These are phyloP conservation scores for Prunus mume DNA, from an alignment of 306 rosid species.

Conservation along the genomic window DNA sequence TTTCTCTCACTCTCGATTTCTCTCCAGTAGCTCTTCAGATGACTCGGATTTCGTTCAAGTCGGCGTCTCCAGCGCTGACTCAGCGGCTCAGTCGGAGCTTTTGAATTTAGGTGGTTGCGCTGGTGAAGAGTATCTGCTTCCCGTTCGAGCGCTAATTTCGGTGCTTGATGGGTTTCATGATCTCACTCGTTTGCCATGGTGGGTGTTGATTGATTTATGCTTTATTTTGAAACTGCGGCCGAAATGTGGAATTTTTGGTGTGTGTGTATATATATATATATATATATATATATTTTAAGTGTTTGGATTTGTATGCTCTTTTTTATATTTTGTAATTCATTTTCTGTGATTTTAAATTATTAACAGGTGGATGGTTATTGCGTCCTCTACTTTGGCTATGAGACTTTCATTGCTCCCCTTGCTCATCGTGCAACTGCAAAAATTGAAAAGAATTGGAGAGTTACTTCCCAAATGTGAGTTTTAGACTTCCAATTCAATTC, in stretches of 20 bases:
- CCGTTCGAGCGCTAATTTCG: constrained; percentile 48
- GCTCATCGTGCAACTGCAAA: constrained; percentile 54
- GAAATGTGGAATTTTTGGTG: not conserved
- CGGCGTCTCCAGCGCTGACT: constrained; percentile 11
- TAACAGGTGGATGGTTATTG: constrained; percentile 78
- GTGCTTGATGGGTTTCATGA: constrained; percentile 71
- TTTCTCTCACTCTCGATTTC: constrained; percentile 43
- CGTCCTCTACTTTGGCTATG: constrained; percentile 66
- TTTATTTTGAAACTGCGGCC: not conserved
- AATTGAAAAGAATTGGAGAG: constrained; percentile 55
- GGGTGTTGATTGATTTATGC: constrained; percentile 7
- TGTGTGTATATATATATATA: too few relatives aligned
- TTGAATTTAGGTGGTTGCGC: constrained; percentile 11
- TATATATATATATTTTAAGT: not conserved
- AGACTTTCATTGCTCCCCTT: constrained; percentile 58
- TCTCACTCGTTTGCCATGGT: constrained; percentile 85
- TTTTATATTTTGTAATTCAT: not conserved
- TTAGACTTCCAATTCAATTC: constrained; percentile 8
- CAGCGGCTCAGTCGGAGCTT: constrained; percentile 34
- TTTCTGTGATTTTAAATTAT: not conserved
- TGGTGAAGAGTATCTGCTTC: constrained; percentile 37
- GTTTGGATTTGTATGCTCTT: not conserved
- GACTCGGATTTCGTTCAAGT: constrained; percentile 29
- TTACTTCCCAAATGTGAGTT: constrained; percentile 68
- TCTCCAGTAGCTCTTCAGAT: constrained; percentile 42